These are phyloP conservation scores for Boletus semigastroideus DNA, from an alignment of 1,284 basidiomycete species.

Conservation along the genomic window DNA sequence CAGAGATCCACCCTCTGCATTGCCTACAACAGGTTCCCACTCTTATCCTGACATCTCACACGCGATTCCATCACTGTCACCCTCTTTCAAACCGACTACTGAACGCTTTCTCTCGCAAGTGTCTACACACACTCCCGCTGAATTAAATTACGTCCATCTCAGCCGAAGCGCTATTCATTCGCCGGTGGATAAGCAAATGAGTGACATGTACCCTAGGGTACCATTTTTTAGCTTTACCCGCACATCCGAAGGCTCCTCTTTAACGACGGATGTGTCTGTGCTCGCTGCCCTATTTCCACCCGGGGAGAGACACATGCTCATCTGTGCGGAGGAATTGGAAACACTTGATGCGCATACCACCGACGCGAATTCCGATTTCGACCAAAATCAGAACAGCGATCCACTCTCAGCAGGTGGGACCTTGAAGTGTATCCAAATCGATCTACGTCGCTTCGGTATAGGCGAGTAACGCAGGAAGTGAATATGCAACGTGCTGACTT, in stretches of 20 bases:
- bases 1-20: conserved; percentile 34
- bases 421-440: conserved; percentile 68
- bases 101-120: conserved; percentile 34
- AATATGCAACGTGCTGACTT: conserved; percentile 1
- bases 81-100: conserved; percentile 36
- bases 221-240: conserved; percentile 78
- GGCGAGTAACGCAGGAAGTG: conserved; percentile 40
- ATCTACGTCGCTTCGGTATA: conserved; percentile 65
- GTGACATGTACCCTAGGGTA: conserved; percentile 31
- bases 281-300: conserved; percentile 66
- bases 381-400: conserved; percentile 35
- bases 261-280: conserved; percentile 62
- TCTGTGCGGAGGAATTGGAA: conserved; percentile 66
- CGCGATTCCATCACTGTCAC: conserved; percentile 20
- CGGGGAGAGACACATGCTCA: conserved; percentile 69
- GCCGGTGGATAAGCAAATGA: conserved; percentile 15
- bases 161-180: conserved; percentile 8
- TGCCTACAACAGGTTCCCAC: conserved; percentile 37
- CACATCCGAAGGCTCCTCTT: conserved; percentile 69
- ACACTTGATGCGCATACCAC: conserved; percentile 45
- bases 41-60: conserved; percentile 44
- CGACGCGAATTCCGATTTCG: conserved; percentile 32
- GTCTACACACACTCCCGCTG: conserved; percentile 25
- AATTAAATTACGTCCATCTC: conserved; percentile 7
- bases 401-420: conserved; percentile 35